Evolutionary conservation across 345 rosid species (phyloP).

Genomic region (Fremontodendron californicum): DNA sequence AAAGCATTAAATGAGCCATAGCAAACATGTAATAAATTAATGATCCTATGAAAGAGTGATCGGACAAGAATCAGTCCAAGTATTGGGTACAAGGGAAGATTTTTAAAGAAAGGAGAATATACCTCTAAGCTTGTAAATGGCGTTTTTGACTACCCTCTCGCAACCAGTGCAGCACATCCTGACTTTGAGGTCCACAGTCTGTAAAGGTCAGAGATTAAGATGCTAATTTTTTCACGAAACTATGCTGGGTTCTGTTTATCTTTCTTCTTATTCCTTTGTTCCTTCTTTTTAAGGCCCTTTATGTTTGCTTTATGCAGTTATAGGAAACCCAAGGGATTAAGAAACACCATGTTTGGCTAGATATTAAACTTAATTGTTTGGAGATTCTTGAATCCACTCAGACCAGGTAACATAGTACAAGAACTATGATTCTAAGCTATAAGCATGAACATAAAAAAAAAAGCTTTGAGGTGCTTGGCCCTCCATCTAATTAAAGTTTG

Average conservation of each 20-base stretch:
- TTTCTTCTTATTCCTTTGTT: constrained; percentile 23
- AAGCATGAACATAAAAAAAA: not conserved
- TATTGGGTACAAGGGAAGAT: not conserved
- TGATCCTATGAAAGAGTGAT: not conserved
- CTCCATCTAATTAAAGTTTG: not conserved
- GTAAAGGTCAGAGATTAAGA: too few relatives aligned
- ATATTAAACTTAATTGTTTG: not conserved
- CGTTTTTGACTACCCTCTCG: constrained; percentile 79
- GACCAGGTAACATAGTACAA: not conserved
- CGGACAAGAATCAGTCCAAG: not conserved
- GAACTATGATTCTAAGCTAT: not conserved
- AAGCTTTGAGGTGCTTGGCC: not conserved
- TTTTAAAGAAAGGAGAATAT: not conserved
- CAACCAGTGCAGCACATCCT: constrained; percentile 97
- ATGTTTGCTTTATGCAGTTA: not conserved
- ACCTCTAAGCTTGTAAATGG: constrained; percentile 88
- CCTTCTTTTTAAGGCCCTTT: constrained; percentile 20
- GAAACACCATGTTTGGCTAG: constrained; percentile 8
- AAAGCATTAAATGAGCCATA: not conserved
- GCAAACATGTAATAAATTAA: not conserved
- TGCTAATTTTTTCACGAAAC: not conserved
- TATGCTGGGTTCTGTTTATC: not conserved
- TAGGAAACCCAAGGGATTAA: constrained; percentile 24
- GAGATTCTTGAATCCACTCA: constrained; percentile 15
- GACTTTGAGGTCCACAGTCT: constrained; percentile 96